phyloP scores from a whole-genome alignment of 208 protist genomes.

The Leishmania arabica region DNA sequence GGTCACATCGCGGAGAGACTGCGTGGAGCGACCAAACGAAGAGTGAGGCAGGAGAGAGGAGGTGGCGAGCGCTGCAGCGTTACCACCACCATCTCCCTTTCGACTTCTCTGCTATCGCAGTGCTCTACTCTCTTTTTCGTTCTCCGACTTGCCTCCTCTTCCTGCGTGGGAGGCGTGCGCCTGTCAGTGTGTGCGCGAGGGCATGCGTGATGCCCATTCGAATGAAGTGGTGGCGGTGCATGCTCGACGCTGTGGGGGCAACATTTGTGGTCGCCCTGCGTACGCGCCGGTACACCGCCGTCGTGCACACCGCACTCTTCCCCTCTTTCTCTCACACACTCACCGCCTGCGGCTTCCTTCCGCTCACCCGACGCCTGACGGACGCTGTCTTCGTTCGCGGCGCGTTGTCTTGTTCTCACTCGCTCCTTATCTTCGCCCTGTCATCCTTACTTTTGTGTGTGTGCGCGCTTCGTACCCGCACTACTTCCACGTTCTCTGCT shows the following conservation, averaged over 20 bases:
- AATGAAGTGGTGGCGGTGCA: background rate
- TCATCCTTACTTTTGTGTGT: background rate
- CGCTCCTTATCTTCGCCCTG: background rate
- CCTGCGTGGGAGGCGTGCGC: background rate
- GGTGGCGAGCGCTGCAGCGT: background rate
- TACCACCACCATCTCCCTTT: background rate
- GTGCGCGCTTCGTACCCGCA: background rate
- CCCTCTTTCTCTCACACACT: constrained; percentile 5
- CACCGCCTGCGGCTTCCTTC: background rate
- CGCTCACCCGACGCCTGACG: background rate
- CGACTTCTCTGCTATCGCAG: background rate
- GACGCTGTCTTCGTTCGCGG: background rate
- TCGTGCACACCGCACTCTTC: background rate
- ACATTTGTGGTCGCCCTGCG: background rate
- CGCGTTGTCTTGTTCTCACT: background rate
- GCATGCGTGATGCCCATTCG: background rate
- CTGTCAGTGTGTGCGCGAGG: background rate
- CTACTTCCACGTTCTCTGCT: background rate
- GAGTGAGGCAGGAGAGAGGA: background rate
- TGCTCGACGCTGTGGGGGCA: background rate
- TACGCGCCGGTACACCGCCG: background rate
- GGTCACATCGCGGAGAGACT: background rate
- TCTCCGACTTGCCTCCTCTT: background rate
- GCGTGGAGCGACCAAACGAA: background rate
- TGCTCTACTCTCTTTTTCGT: background rate